These are phyloP conservation scores for Xylaria sp. DNA, from an alignment of 495 filamentous ascomycete genomes.

Conservation along the genomic window DNA sequence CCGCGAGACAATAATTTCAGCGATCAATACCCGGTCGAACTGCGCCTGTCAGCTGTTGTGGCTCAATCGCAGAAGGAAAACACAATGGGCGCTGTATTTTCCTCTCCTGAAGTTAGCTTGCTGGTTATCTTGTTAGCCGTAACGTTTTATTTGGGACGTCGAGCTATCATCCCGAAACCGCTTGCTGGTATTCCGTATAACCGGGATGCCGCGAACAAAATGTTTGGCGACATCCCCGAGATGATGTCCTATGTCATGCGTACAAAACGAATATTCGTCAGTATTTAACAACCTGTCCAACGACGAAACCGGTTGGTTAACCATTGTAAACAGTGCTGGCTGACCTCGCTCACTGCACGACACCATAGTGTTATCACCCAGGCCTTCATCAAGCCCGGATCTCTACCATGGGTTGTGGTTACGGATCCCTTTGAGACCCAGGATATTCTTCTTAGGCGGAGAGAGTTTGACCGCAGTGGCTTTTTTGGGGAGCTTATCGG, in stretches of 20 bases:
- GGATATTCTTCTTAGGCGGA: slow-evolving; percentile 46
- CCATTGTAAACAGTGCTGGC: slow-evolving; percentile 27
- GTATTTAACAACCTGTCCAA: not conserved
- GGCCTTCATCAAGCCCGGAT: slow-evolving; percentile 44
- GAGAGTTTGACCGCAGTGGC: slow-evolving; percentile 16
- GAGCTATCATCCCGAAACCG: slow-evolving; percentile 36
- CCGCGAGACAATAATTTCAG: not conserved
- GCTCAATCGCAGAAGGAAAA: not conserved
- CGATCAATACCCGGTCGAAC: not conserved
- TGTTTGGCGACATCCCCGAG: slow-evolving; percentile 46
- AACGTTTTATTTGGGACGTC: not conserved
- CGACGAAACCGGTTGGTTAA: not conserved
- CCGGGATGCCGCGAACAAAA: slow-evolving; percentile 25
- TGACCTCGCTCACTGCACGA: slow-evolving; percentile 36
- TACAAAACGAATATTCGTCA: slow-evolving; percentile 31
- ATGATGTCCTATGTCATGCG: slow-evolving; percentile 31
- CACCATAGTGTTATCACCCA: slow-evolving; percentile 38
- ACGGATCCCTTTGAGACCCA: slow-evolving; percentile 45
- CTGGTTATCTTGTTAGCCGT: not conserved
- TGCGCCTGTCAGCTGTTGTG: not conserved
- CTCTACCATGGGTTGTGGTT: slow-evolving; percentile 43
- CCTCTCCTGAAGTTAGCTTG: not conserved
- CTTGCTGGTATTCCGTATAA: slow-evolving; percentile 47
- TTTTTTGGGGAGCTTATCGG: slow-evolving; percentile 12
- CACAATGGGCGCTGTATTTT: not conserved